Base-by-base conservation (phyloP, 257 asterid genomes). In the Plantago ovata region DNA sequence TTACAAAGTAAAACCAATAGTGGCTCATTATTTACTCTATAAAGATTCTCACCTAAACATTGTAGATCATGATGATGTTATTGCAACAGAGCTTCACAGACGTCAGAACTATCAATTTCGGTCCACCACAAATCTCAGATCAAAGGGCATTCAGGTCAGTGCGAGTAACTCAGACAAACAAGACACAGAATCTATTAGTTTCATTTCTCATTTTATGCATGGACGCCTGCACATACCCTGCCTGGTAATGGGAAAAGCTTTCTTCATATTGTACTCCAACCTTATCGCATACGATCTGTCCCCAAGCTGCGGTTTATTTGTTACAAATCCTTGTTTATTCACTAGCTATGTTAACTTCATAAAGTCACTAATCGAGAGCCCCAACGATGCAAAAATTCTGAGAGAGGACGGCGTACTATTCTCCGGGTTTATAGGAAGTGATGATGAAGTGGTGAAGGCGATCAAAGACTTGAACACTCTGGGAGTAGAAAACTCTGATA, bases 221-320 rank as follows among this genome's bases (percentile, higher is more conserved):
- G 7, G 15, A 15, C 16, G 20, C 11, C 13, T 23, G 28, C 53
- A 47, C 3, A 5, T 16, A 11, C 53, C 53, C 15, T 23, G 24
- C 15, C 6, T 43, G 16, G 16, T 43, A 0, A 1, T 43, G 48
- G 11, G 15, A 8, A 43, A 9, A 13, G 13, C 15, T 15, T 47
- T 20, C 28, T 16, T 20, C 10, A 20, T 47, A 3, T 5, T 47
- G 11, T 47, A 47, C 22, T 47, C 23, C 20, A 77, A 77, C 45
- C 52, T 77, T 53, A 58, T 68, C 6, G 83, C 80, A 0, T 64
- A 51, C 10, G 83, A 70, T 28, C 6, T 65, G 9, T 53, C 58
- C 3, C 74, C 65, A 6, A 49, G 33, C 11, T 2, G 65, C 23
- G 3, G 2, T 9, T 1, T 38, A n/a, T 0, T 33, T 72, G 12